Evolutionary conservation across 148 eudicot species (phyloP).

Genomic region (Fagopyrum esculentum): DNA sequence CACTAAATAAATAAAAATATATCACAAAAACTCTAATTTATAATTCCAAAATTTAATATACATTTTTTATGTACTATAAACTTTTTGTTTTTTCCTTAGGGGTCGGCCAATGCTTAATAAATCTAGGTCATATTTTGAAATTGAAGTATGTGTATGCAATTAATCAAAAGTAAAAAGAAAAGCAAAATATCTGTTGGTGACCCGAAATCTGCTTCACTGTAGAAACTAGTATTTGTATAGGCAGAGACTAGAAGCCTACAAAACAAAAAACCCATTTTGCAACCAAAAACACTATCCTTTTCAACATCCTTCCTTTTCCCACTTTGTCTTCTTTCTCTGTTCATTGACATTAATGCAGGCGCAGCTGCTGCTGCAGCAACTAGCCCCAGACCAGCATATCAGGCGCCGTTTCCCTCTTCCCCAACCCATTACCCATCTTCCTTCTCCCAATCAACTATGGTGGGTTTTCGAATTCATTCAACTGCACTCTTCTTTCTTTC

Average conservation of each 20-base stretch:
- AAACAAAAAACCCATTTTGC: background rate
- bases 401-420: slow-evolving; percentile 7
- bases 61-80: no score
- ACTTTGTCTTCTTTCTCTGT: background rate
- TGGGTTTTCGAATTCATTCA: background rate
- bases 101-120: no score
- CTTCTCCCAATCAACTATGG: background rate
- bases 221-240: background rate
- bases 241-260: background rate
- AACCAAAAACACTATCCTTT: background rate
- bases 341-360: background rate
- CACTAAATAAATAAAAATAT: no score
- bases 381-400: slow-evolving; percentile 2
- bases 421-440: background rate
- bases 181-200: background rate
- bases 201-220: background rate
- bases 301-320: background rate
- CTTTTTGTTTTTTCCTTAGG: no score
- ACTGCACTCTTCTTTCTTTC: background rate
- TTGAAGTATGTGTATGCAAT: background rate
- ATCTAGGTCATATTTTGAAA: no score
- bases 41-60: no score
- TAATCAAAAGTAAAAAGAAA: background rate
- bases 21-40: no score
- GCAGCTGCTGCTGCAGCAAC: background rate